These are phyloP conservation scores for Cercospora zeina DNA, from an alignment of 2,329 filamentous ascomycete genomes.

Conservation along the genomic window DNA sequence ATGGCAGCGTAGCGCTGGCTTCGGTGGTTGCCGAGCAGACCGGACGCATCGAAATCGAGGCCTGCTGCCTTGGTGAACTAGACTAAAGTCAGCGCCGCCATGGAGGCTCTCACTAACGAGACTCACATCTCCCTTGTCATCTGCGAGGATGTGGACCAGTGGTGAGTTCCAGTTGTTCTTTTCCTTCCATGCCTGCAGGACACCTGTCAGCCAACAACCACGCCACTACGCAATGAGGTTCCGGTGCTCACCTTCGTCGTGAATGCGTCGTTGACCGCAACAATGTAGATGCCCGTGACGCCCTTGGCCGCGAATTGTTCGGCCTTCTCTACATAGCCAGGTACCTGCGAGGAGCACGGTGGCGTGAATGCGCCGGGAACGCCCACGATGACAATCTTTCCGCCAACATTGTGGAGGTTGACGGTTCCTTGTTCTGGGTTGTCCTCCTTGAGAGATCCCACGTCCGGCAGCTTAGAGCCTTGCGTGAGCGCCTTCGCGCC, in stretches of 20 bases:
- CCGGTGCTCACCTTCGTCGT: constrained; percentile 19
- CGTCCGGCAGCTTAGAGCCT: constrained; percentile 31
- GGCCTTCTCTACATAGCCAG: constrained; percentile 34
- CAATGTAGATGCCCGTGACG: constrained; percentile 35
- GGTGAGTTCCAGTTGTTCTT: constrained; percentile 30
- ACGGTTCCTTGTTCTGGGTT: constrained; percentile 33
- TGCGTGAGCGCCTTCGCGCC: constrained; percentile 28
- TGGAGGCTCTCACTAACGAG: not conserved
- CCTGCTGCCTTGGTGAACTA: constrained; percentile 33
- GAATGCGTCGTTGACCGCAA: constrained; percentile 35
- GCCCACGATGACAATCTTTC: constrained; percentile 34
- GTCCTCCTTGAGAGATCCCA: constrained; percentile 31
- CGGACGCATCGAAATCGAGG: constrained; percentile 31
- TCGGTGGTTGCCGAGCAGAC: constrained; percentile 32
- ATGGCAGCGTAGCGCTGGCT: constrained; percentile 34
- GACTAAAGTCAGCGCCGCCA: not conserved
- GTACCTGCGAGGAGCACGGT: constrained; percentile 35
- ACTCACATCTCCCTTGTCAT: constrained; percentile 31
- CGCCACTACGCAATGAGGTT: not conserved
- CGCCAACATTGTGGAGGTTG: constrained; percentile 29
- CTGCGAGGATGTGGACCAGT: constrained; percentile 34
- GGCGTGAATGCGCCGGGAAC: constrained; percentile 36
- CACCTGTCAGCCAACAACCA: not conserved
- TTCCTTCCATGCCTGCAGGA: constrained; percentile 33
- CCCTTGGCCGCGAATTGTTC: constrained; percentile 35